phyloP scores from a whole-genome alignment of 768 basidiomycete genomes.

The Russula vinacea region DNA sequence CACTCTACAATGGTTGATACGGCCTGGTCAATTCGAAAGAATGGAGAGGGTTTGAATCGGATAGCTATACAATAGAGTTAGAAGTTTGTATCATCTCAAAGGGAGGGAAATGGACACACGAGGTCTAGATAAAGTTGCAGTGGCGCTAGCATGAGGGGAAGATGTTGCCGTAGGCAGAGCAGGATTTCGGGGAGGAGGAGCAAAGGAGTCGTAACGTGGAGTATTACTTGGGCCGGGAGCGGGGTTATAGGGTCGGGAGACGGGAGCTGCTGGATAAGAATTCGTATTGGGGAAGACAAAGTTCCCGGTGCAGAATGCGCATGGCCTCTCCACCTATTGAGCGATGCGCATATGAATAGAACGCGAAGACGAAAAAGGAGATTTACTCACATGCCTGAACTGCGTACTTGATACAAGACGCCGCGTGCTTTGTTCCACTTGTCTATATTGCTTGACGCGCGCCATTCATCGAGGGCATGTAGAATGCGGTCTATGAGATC shows the following conservation, averaged over 20 bases:
- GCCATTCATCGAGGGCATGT: slow-evolving; percentile 58
- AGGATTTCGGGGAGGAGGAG: slow-evolving; percentile 19
- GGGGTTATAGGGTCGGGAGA: slow-evolving; percentile 22
- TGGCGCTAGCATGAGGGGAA: background rate
- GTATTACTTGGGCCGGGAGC: slow-evolving; percentile 39
- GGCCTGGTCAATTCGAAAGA: slow-evolving; percentile 62
- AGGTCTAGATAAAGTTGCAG: slow-evolving; percentile 10
- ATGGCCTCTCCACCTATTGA: slow-evolving; percentile 20
- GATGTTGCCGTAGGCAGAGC: slow-evolving; percentile 16
- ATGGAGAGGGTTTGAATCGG: slow-evolving; percentile 78
- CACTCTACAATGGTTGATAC: slow-evolving; percentile 70
- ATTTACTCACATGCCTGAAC: slow-evolving; percentile 59
- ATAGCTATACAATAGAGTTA: slow-evolving; percentile 47
- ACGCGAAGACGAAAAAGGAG: slow-evolving; percentile 14
- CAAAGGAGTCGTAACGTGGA: slow-evolving; percentile 49
- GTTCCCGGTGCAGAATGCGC: slow-evolving; percentile 15
- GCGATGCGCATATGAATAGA: background rate
- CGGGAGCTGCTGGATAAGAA: slow-evolving; percentile 13
- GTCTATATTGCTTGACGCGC: slow-evolving; percentile 51
- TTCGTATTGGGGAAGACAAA: slow-evolving; percentile 1
- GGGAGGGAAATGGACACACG: background rate
- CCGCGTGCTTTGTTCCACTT: slow-evolving; percentile 68
- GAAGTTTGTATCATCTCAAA: background rate
- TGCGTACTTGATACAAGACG: slow-evolving; percentile 64
- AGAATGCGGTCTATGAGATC: slow-evolving; percentile 80